Percentiles rank a stretch among this genome's conserved stretches.
These are phyloP conservation scores for Geosiphon pyriformis DNA, from an alignment of 192 early-diverging fungal species.

Conservation along the genomic window DNA sequence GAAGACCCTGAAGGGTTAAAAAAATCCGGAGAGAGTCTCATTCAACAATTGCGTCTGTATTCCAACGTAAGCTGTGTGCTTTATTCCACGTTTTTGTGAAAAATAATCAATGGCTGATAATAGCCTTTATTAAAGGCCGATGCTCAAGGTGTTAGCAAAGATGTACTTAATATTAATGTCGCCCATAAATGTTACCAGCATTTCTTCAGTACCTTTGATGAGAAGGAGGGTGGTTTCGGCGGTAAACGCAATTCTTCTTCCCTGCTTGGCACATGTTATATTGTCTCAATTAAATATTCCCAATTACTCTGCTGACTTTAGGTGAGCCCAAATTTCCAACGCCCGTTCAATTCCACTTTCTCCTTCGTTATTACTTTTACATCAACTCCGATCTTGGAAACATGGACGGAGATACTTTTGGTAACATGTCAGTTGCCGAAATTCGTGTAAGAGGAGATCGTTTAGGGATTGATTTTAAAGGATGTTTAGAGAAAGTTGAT, in stretches of 20 bases:
- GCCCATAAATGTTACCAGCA: constrained; percentile 36
- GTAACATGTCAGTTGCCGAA: constrained; percentile 17
- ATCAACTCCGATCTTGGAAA: constrained; percentile 2
- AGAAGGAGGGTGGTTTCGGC: constrained; percentile 50
- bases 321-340: constrained; percentile 60
- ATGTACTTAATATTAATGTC: constrained; percentile 15
- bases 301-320: background rate
- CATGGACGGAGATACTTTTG: background rate
- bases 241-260: too few relatives aligned
- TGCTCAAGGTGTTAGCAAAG: background rate
- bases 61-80: background rate
- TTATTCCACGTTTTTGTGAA: background rate
- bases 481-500: constrained; percentile 13
- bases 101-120: background rate
- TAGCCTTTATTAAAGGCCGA: background rate
- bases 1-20: constrained; percentile 31
- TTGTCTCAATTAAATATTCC: too few relatives aligned
- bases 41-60: constrained; percentile 32
- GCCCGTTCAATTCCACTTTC: constrained; percentile 49
- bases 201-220: constrained; percentile 39
- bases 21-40: constrained; percentile 31
- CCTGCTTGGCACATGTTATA: too few relatives aligned
- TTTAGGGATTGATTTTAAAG: constrained; percentile 25
- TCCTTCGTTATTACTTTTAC: constrained; percentile 43
- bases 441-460: background rate